A percentile compares a stretch with the other conserved stretches of the same genome.
These are phyloP conservation scores for Hyphodiscus hymeniophilus DNA, from an alignment of 495 filamentous ascomycete species.

Conservation along the genomic window DNA sequence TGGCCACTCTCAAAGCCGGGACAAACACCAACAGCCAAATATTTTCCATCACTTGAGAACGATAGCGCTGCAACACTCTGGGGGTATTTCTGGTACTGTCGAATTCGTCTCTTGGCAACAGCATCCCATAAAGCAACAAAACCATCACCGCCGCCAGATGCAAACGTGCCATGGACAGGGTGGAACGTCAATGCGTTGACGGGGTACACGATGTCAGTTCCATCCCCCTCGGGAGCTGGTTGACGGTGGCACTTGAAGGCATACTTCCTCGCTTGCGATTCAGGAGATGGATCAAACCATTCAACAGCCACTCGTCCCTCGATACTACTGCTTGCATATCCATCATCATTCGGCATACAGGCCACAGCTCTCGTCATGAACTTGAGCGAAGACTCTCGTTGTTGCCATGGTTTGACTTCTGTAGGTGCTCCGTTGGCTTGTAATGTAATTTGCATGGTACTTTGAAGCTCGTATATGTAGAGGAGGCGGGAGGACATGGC, in stretches of 20 bases:
- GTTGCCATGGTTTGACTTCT: conserved; percentile 75
- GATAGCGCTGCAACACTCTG: conserved; percentile 67
- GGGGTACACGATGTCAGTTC: conserved; percentile 83
- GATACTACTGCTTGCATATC: conserved; percentile 82
- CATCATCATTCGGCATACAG: conserved; percentile 94
- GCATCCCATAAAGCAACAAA: conserved; percentile 96
- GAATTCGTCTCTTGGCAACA: conserved; percentile 78
- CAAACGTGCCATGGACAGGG: conserved; percentile 84
- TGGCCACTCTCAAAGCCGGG: conserved; percentile 90
- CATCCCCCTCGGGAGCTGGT: conserved; percentile 33
- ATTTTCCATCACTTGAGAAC: conserved; percentile 74
- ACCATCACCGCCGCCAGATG: conserved; percentile 86
- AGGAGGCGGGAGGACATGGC: conserved; percentile 90
- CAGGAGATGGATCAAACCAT: conserved; percentile 84
- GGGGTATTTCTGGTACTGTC: conserved; percentile 78
- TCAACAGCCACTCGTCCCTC: conserved; percentile 94
- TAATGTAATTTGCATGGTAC: conserved; percentile 47
- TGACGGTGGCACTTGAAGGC: conserved; percentile 98
- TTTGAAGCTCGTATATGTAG: conserved; percentile 83
- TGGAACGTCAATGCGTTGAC: conserved; percentile 94
- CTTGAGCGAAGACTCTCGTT: conserved; percentile 83
- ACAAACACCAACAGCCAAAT: conserved; percentile 75
- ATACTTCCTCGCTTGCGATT: conserved; percentile 86
- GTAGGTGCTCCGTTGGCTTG: conserved; percentile 32
- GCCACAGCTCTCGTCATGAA: conserved; percentile 90